Conservation (phyloP, 2,329 filamentous ascomycete genomes). For the Cladosporium sp. region DNA sequence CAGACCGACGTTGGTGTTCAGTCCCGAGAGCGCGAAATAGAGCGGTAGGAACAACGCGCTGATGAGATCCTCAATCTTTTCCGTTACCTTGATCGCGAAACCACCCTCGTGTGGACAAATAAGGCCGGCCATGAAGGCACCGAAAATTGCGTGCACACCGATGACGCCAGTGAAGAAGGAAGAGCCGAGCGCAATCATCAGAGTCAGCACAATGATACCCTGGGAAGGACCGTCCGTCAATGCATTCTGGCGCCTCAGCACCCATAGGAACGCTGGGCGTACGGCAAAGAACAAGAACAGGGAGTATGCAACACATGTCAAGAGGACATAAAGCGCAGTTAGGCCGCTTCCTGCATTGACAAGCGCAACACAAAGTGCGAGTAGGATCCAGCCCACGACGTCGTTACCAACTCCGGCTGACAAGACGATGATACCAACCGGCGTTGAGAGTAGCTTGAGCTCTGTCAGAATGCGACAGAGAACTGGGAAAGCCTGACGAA, state of each 20-base stretch:
- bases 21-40: constrained; percentile 88
- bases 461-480: constrained; percentile 92
- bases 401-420: constrained; percentile 93
- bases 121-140: constrained; percentile 83
- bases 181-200: constrained; percentile 75
- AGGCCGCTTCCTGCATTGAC: constrained; percentile 85
- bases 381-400: constrained; percentile 84
- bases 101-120: constrained; percentile 89
- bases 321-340: constrained; percentile 79
- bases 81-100: constrained; percentile 86
- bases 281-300: constrained; percentile 73
- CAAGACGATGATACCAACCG: constrained; percentile 83
- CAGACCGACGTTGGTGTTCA: constrained; percentile 84
- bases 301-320: constrained; percentile 72
- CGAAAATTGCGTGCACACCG: constrained; percentile 92
- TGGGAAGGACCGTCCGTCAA: constrained; percentile 88
- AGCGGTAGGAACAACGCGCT: constrained; percentile 80
- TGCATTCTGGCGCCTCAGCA: constrained; percentile 71
- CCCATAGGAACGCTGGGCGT: constrained; percentile 71
- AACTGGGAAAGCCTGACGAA: constrained; percentile 70
- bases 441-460: constrained; percentile 77
- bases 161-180: constrained; percentile 89
- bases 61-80: constrained; percentile 92
- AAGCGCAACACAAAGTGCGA: constrained; percentile 88
- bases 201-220: constrained; percentile 75